Base-by-base conservation (phyloP, 2,329 filamentous ascomycete genomes). In the Claviceps purpurea region DNA sequence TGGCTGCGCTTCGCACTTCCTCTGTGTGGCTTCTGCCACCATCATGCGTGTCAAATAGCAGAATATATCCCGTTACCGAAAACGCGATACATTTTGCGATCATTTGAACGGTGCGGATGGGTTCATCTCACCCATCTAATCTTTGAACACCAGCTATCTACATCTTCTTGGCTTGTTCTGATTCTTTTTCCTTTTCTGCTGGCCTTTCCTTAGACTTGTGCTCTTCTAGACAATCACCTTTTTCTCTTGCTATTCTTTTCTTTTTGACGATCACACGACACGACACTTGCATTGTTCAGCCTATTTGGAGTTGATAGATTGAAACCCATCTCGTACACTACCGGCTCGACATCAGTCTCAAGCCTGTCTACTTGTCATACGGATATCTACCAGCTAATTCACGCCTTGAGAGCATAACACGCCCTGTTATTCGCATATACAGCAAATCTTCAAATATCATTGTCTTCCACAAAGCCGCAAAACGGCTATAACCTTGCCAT, bases 131-230 rank as follows among this genome's bases (percentile, higher is more conserved):
- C 37, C 14, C 47, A 38, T n/a, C 39, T 39, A n/a, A 43, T 42
- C 20, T 51, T 34, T n/a, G 44, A 52, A 48, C 34, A 40, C 39
- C 34, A 40, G 43, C n/a, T 46, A 16, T 38, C 30, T 5, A 47
- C 11, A 47, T 40, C 51, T 45, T 22, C 40, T 54, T 26, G 47
- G 44, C 41, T 42, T 56, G 55, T 47, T 39, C 51, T 55, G 42
- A 30, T 59, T 61, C 65, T 59, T 56, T 49, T 18, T 57, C 52
- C 58, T 59, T 65, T 5, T 22, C 37, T 50, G 24, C 62, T 59
- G 60, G 60, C 60, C 61, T 60, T 62, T 62, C 63, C 59, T 65
- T 69, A 69, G 67, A 69, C 64, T 52, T 46, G 64, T 64, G 59
- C 63, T 62, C 62, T 66, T 68, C 70, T 70, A 68, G 69, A 63